phyloP scores from a whole-genome alignment of 257 asterid genomes.

The Fraxinus anomala region DNA sequence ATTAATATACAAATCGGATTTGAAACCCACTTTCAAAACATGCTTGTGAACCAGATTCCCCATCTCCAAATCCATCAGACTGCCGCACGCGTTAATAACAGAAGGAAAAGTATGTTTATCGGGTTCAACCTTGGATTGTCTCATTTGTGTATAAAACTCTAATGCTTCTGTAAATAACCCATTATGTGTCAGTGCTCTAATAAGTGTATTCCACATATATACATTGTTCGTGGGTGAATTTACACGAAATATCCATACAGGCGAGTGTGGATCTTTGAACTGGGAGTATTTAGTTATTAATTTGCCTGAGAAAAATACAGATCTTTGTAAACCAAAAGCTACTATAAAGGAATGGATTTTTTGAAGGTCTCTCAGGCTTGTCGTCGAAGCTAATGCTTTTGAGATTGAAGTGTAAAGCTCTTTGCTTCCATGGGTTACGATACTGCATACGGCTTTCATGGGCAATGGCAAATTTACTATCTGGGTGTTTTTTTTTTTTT shows the following conservation, averaged over 20 bases:
- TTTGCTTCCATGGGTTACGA: conserved; percentile 6
- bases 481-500: not conserved
- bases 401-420: conserved; percentile 46
- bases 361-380: conserved; percentile 41
- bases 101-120: conserved; percentile 80
- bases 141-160: conserved; percentile 59
- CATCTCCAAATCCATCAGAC: conserved; percentile 49
- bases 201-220: conserved; percentile 65
- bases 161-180: conserved; percentile 53
- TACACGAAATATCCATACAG: conserved; percentile 43
- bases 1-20: conserved; percentile 59
- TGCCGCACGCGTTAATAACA: conserved; percentile 68
- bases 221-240: conserved; percentile 34
- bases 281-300: conserved; percentile 69
- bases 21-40: conserved; percentile 52
- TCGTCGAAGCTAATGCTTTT: conserved; percentile 47
- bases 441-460: conserved; percentile 30
- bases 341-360: conserved; percentile 57
- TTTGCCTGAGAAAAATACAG: conserved; percentile 55
- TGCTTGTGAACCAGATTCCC: conserved; percentile 55
- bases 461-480: not conserved
- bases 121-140: conserved; percentile 42
- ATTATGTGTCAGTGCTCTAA: conserved; percentile 74
- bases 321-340: conserved; percentile 49
- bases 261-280: conserved; percentile 55